phyloP scores from a whole-genome alignment of 2,329 filamentous ascomycete genomes.

The Beauveria medogensis region DNA sequence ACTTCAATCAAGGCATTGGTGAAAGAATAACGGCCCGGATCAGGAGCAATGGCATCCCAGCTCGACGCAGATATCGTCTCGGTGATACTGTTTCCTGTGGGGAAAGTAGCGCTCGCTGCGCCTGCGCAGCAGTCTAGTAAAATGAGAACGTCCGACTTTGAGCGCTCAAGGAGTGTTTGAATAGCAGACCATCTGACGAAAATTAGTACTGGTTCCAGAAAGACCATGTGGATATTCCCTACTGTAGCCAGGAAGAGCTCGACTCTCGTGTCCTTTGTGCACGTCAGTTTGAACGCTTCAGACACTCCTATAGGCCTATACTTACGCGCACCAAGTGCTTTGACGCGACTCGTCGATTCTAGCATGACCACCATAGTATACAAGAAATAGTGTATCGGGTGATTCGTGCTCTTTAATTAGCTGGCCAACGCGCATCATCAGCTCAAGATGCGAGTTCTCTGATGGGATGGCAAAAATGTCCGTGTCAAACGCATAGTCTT shows the following conservation, averaged over 20 bases:
- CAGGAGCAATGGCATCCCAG: slow-evolving; percentile 53
- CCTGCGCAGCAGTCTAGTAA: slow-evolving; percentile 53
- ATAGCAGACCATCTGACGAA: slow-evolving; percentile 47
- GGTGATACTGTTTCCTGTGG: slow-evolving; percentile 49
- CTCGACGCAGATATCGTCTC: slow-evolving; percentile 55
- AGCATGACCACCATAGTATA: slow-evolving; percentile 54
- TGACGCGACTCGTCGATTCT: slow-evolving; percentile 51
- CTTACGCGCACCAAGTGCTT: slow-evolving; percentile 53
- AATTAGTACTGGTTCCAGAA: slow-evolving; percentile 7
- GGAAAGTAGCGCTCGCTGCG: slow-evolving; percentile 51
- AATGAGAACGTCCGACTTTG: slow-evolving; percentile 49
- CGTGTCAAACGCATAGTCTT: slow-evolving; percentile 49
- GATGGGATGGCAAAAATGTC: slow-evolving; percentile 51
- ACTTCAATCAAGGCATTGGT: slow-evolving; percentile 52
- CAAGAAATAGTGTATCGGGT: slow-evolving; percentile 46
- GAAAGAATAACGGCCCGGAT: slow-evolving; percentile 52
- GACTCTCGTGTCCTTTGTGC: slow-evolving; percentile 36
- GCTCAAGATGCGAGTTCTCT: slow-evolving; percentile 48
- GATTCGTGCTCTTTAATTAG: slow-evolving; percentile 50
- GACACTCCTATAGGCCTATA: slow-evolving; percentile 12
- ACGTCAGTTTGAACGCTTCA: slow-evolving; percentile 10
- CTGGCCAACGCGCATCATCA: slow-evolving; percentile 48
- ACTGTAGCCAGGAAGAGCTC: slow-evolving; percentile 49
- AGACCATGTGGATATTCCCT: slow-evolving; percentile 15
- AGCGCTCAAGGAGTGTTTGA: slow-evolving; percentile 50